Evolutionary conservation across 345 rosid species (phyloP).

Genomic region (Linum lewisii): DNA sequence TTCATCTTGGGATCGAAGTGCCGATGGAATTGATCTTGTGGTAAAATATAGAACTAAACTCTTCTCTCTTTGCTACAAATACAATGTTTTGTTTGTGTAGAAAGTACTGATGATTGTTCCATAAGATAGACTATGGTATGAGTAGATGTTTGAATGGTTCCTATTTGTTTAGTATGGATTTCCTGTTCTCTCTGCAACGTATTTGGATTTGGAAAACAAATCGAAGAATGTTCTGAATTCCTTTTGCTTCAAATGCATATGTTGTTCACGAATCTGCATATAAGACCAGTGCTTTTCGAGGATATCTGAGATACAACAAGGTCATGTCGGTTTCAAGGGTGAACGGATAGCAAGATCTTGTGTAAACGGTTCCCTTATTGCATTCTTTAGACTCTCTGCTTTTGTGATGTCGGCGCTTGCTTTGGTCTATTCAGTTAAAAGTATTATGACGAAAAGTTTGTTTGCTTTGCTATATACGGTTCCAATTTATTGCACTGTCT

Average conservation of each 20-base stretch:
- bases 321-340: too few species aligned
- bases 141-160: neutral
- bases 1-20: conserved; percentile 6
- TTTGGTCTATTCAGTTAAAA: neutral
- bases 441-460: neutral
- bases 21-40: conserved; percentile 15
- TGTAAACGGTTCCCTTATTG: neutral
- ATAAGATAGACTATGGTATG: neutral
- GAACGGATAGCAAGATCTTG: neutral
- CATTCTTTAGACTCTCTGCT: neutral
- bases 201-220: too few species aligned
- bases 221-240: neutral
- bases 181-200: neutral
- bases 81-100: neutral
- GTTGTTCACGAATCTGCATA: neutral
- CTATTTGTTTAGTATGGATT: neutral
- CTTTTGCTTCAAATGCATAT: neutral
- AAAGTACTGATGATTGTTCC: neutral
- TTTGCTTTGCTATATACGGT: neutral
- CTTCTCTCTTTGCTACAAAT: neutral
- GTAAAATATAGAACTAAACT: conserved; percentile 5
- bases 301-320: neutral
- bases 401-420: too few species aligned
- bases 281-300: neutral
- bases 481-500: too few species aligned